Evolutionary conservation across 148 eudicot species (phyloP).

Genomic region (Amaranthus hypochondriacus): DNA sequence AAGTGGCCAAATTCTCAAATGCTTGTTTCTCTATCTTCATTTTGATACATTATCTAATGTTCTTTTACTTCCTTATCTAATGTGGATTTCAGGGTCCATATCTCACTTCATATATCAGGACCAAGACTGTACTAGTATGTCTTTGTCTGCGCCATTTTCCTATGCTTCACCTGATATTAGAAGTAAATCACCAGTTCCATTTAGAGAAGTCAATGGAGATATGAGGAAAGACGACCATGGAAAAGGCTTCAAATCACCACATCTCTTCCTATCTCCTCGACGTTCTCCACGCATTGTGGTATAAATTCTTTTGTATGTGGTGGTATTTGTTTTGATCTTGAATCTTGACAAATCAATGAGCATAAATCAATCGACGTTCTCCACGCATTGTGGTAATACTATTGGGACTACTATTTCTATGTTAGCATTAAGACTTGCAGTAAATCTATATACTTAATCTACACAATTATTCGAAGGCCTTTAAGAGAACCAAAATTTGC

Average conservation of each 20-base stretch:
- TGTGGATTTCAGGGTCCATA: slow-evolving; percentile 33
- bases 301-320: background rate
- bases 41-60: background rate
- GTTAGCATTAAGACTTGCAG: too few relatives aligned
- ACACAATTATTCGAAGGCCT: too few relatives aligned
- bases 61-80: slow-evolving; percentile 3
- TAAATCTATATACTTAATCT: too few relatives aligned
- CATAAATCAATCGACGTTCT: background rate
- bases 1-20: background rate
- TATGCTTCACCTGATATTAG: slow-evolving; percentile 60
- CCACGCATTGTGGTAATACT: too few relatives aligned
- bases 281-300: slow-evolving; percentile 65
- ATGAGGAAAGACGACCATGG: slow-evolving; percentile 10
- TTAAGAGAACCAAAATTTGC: too few relatives aligned
- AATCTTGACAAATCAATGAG: background rate
- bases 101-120: slow-evolving; percentile 31
- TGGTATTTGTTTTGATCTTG: background rate
- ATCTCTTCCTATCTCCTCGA: slow-evolving; percentile 47
- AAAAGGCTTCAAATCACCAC: slow-evolving; percentile 28
- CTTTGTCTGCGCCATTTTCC: background rate
- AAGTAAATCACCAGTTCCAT: too few relatives aligned
- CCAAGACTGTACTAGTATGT: slow-evolving; percentile 23
- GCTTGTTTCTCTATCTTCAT: background rate
- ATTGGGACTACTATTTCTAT: too few relatives aligned
- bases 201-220: too few relatives aligned